A percentile compares a stretch with the other conserved stretches of the same genome.
These are phyloP conservation scores for Funneliformis geosporum DNA, from an alignment of 192 early-diverging fungal species.

Conservation along the genomic window DNA sequence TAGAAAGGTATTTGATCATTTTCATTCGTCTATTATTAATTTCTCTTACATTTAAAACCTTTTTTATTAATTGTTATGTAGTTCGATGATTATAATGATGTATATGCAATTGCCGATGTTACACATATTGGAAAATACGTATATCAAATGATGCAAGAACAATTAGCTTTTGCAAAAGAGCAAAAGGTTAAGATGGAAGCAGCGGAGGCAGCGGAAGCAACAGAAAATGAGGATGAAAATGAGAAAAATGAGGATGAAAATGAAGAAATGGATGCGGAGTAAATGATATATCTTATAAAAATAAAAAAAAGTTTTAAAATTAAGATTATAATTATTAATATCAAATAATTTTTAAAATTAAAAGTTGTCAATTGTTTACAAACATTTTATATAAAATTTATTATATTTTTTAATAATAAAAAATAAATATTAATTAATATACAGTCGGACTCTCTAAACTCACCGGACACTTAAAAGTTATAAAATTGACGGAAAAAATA, in stretches of 20 bases:
- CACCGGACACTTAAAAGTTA: too few relatives aligned
- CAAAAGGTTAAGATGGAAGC: constrained; percentile 41
- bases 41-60: neutral
- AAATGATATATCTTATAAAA: too few relatives aligned
- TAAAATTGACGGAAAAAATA: too few relatives aligned
- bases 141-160: constrained; percentile 66
- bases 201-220: neutral
- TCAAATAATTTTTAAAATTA: too few relatives aligned
- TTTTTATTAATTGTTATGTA: constrained; percentile 29
- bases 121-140: constrained; percentile 65
- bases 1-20: constrained; percentile 28
- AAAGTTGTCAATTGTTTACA: too few relatives aligned
- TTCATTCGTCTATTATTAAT: constrained; percentile 12
- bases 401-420: too few relatives aligned
- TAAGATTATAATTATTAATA: too few relatives aligned
- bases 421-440: too few relatives aligned
- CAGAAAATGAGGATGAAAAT: too few relatives aligned
- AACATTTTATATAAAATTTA: too few relatives aligned
- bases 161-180: constrained; percentile 54
- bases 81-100: constrained; percentile 43
- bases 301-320: too few relatives aligned
- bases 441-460: too few relatives aligned
- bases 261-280: constrained; percentile 7
- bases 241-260: neutral
- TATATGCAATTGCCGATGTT: constrained; percentile 49